Evolutionary conservation across 306 rosid genomes (phyloP), one percentile per base, ranked within the genome.

Genomic region (Hippophae rhamnoides): DNA sequence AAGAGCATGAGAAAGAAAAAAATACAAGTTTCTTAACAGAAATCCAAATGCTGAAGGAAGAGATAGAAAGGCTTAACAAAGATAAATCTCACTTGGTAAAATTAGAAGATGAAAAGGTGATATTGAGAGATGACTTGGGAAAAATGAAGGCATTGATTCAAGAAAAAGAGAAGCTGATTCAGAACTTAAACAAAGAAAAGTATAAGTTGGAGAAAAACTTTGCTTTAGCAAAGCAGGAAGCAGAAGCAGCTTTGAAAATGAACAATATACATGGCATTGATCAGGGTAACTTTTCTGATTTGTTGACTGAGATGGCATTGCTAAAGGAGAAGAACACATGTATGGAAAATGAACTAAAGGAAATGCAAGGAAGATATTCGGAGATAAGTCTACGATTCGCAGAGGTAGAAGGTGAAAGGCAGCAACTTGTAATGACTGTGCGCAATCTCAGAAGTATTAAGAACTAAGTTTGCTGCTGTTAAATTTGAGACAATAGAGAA

Each of bases 331-430:
- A 64, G 78, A 93, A 86, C 79, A 54, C 61, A 51, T 57, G 47
- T 61, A 93, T 93, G 99, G 99, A 86, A 64, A 79, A 73, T 10
- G 99, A 92, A 54, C 81, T 93, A 62, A 88, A 86, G 69, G 99
- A 93, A 58, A 85, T 93, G 95, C 81, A 88, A 75, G 99, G 86
- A 60, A 93, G 99, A 89, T 93, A 93, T 75, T 93, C 97, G 23
- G 97, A 93, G 75, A 79, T 93, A 54, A 93, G 99, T 79, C 94
- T 93, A 64, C 82, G 79, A 71, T 93, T 93, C 59, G 99, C 99
- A 38, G 97, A 84, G 79, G 99, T 93, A 58, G 99, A 93, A 80
- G 94, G 97, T 47, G 99, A 88, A 69, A 86, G 99, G 74, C 97
- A 93, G 64, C 90, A 93, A 47, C 99, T 93, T 60, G 99, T 93